These are phyloP conservation scores for Exobasidium rhododendri DNA, from an alignment of 1,284 basidiomycete species.

Conservation along the genomic window DNA sequence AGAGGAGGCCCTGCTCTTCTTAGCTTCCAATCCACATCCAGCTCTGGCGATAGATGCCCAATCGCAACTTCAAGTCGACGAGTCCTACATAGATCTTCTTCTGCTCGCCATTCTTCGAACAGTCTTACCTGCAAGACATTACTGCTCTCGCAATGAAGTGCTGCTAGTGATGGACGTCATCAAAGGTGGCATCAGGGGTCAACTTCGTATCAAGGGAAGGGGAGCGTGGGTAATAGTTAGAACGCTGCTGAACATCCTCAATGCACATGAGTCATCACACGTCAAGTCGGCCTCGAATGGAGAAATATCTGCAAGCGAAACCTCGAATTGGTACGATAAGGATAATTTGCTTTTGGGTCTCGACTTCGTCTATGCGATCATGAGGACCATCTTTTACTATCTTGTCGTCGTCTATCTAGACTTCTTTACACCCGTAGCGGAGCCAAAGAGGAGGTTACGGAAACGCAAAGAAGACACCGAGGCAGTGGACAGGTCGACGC, in stretches of 20 bases:
- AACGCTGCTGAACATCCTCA: neutral
- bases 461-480: neutral
- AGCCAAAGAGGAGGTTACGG: neutral
- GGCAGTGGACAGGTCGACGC: neutral
- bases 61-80: neutral
- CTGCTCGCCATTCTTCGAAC: neutral
- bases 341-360: neutral
- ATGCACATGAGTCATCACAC: neutral
- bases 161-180: constrained; percentile 3
- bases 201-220: neutral
- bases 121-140: constrained; percentile 1
- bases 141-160: neutral
- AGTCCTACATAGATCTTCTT: neutral
- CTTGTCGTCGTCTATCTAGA: constrained; percentile 3
- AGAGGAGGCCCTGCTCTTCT: neutral
- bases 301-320: neutral
- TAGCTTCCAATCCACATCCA: constrained; percentile 1
- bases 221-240: constrained; percentile 7
- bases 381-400: neutral
- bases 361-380: neutral
- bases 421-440: constrained; percentile 1
- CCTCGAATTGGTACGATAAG: neutral
- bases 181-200: neutral
- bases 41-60: neutral
- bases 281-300: no score